phyloP scores from a whole-genome alignment of 306 rosid species.

The Pachyrhizus erosus region DNA sequence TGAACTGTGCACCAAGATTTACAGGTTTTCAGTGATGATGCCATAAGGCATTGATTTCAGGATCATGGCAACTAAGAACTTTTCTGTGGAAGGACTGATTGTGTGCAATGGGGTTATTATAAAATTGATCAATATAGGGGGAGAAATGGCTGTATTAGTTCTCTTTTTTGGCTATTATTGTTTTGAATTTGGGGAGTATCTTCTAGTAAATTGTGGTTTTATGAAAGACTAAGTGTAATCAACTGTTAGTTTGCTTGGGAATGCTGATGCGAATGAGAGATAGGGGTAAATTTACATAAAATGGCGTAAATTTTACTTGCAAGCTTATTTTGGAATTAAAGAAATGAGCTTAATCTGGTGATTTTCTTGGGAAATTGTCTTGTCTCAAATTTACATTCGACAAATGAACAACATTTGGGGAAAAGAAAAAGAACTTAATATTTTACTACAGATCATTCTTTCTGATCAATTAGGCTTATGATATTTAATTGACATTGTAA shows the following conservation, averaged over 20 bases:
- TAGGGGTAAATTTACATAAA: neutral
- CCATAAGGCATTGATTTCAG: neutral
- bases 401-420: neutral
- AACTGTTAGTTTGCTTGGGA: neutral
- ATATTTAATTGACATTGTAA: neutral
- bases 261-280: neutral
- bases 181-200: neutral
- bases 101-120: neutral
- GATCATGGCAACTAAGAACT: neutral
- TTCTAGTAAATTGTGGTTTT: neutral
- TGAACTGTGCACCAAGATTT: constrained; percentile 27
- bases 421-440: neutral
- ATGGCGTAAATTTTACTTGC: neutral
- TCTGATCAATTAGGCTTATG: neutral
- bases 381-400: neutral
- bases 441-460: constrained; percentile 9
- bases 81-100: neutral
- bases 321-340: neutral
- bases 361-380: neutral
- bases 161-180: neutral
- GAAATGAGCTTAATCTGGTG: neutral
- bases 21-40: constrained; percentile 6
- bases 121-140: neutral
- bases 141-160: neutral
- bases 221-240: neutral